These are phyloP conservation scores for Cadophora luteo-olivacea DNA, from an alignment of 2,329 filamentous ascomycete genomes.

Conservation along the genomic window DNA sequence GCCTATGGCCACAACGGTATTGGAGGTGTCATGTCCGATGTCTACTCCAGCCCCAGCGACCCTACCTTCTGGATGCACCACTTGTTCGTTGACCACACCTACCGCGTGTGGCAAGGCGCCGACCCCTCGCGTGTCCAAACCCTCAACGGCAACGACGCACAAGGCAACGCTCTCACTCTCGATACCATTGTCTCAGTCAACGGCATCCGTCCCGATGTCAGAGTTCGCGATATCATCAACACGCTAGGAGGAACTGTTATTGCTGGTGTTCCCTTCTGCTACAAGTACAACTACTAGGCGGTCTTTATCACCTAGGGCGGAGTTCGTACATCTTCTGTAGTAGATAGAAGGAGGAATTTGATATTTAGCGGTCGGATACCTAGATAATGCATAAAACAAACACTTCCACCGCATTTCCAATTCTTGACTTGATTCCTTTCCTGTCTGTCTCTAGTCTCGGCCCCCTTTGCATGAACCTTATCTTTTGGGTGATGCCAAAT, in stretches of 20 bases:
- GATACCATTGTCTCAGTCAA: conserved; percentile 24
- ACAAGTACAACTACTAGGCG: conserved; percentile 29
- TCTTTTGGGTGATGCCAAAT: not conserved
- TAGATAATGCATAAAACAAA: conserved; percentile 3
- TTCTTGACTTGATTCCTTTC: not conserved
- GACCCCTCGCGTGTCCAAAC: conserved; percentile 16
- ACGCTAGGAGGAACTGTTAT: conserved; percentile 25
- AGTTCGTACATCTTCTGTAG: not conserved
- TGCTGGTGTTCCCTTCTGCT: conserved; percentile 24
- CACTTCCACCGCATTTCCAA: not conserved
- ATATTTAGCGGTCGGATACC: conserved; percentile 9
- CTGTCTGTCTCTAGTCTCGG: not conserved
- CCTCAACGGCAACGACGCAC: conserved; percentile 26
- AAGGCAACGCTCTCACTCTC: conserved; percentile 21
- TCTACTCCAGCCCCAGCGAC: conserved; percentile 21
- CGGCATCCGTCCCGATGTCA: conserved; percentile 26
- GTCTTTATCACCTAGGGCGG: conserved; percentile 10
- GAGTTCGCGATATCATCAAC: conserved; percentile 26
- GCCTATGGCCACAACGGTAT: conserved; percentile 31
- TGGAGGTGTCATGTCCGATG: conserved; percentile 28
- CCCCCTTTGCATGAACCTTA: not conserved
- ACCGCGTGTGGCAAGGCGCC: conserved; percentile 28
- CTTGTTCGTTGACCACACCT: conserved; percentile 27
- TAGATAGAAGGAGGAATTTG: conserved; percentile 4
- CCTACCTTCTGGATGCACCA: conserved; percentile 30